phyloP scores from a whole-genome alignment of 108 stramenopile genomes.

The Chaetoceros muelleri region DNA sequence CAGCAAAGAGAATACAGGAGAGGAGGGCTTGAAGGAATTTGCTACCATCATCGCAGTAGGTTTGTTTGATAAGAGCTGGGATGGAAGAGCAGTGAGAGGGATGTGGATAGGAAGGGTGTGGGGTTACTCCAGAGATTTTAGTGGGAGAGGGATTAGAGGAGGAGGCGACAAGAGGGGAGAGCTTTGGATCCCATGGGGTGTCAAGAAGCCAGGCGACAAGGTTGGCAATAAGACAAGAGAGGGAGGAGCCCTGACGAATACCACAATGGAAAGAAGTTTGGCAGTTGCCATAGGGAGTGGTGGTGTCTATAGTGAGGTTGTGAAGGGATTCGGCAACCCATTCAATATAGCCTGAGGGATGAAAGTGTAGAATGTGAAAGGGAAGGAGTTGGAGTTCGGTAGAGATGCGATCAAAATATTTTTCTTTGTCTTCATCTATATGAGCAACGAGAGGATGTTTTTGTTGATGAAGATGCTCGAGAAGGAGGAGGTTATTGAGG shows the following conservation, averaged over 20 bases:
- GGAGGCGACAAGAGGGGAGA: too few species aligned
- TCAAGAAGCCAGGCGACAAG: background rate
- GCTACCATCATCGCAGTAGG: background rate
- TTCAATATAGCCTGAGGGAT: background rate
- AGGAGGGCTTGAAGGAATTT: background rate
- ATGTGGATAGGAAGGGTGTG: background rate
- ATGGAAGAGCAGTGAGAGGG: background rate
- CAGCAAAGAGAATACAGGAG: background rate
- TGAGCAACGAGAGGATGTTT: background rate
- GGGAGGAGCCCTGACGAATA: background rate
- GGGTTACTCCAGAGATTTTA: background rate
- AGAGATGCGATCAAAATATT: constrained; percentile 2
- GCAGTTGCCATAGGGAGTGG: background rate
- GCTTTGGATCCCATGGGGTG: background rate
- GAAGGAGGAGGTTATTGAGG: background rate
- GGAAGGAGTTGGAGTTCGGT: background rate
- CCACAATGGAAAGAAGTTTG: background rate
- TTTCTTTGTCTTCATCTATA: constrained; percentile 3
- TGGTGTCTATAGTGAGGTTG: background rate
- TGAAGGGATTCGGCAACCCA: background rate
- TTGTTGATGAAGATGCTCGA: background rate
- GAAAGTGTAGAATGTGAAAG: background rate
- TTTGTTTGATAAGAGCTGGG: background rate
- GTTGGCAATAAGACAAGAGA: background rate
- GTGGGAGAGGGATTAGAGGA: background rate